Base-by-base conservation (phyloP, 2,329 filamentous ascomycete genomes). In the Neonectria sp. region DNA sequence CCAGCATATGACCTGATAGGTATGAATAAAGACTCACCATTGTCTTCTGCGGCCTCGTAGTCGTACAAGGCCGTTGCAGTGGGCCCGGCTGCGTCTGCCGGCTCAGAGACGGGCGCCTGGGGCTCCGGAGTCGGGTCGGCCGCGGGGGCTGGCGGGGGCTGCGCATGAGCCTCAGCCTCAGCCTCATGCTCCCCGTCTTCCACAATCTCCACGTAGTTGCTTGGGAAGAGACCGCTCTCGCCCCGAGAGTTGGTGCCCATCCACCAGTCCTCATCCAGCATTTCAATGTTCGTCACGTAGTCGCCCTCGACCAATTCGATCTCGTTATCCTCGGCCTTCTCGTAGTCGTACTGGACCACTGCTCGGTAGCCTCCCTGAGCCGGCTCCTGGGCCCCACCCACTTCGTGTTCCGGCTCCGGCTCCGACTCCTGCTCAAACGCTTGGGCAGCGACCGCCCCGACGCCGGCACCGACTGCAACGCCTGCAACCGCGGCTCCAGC, bases 211-310 rank as follows among this genome's bases (percentile, higher is more conserved):
- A 99, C 95, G 73, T 99, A 99, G 85, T 98, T 98, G 84, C 94
- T 96, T 6, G 96, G 96, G 86, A 99, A 98, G 40, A 99, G 86
- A 55, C 96, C 96, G 65, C 87, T 91, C 81, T 98, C 94, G 74
- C 96, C 96, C 68, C 86, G 87, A 25, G 88, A 84, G 83, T 98
- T 99, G 72, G 92, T 93, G 49, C 97, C 96, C 89, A 97, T 93
- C 96, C 96, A 99, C 96, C 96, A 99, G 79, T 99, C 95, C 58
- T 97, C 93, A 75, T 98, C 96, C 2, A 99, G 94, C 93, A 97
- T 97, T 70, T 98, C 94, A 76, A 99, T 97, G 78, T 97, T 92
- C 27, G 89, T 95, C 43, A 99, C 92, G 71, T 91, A 89, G 76
- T 98, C 93, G 69, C 95, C 95, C 82, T 99, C 96, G 29, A 89